These are phyloP conservation scores for Wallacemonas rigidus DNA, from an alignment of 208 protist genomes.

Conservation along the genomic window DNA sequence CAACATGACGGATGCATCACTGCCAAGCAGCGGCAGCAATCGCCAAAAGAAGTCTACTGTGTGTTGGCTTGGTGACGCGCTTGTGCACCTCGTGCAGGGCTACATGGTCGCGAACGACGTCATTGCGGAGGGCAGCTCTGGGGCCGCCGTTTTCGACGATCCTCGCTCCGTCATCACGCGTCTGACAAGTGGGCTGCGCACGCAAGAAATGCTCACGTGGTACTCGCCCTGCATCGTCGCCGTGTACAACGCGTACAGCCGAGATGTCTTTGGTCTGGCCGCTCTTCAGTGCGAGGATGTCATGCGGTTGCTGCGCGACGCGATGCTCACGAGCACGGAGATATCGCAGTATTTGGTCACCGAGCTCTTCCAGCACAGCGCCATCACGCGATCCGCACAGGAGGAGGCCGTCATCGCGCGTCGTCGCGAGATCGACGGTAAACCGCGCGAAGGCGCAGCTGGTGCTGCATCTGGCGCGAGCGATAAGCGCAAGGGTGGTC, in stretches of 20 bases:
- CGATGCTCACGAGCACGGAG: conserved; percentile 90
- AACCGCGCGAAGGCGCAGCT: conserved; percentile 30
- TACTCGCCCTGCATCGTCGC: conserved; percentile 63
- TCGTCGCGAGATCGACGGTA: conserved; percentile 62
- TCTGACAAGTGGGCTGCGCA: conserved; percentile 50
- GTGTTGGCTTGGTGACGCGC: conserved; percentile 50
- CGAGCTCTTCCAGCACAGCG: conserved; percentile 82
- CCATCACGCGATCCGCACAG: conserved; percentile 44
- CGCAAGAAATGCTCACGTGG: conserved; percentile 53
- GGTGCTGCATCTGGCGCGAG: conserved; percentile 18
- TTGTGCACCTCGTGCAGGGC: conserved; percentile 32
- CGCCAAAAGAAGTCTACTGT: conserved; percentile 4
- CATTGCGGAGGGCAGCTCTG: conserved; percentile 1
- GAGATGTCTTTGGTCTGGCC: conserved; percentile 61
- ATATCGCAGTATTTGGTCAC: conserved; percentile 81
- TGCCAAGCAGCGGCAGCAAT: background rate
- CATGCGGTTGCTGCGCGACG: conserved; percentile 78
- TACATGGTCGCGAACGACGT: conserved; percentile 11
- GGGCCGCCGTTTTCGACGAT: conserved; percentile 20
- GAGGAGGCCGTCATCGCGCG: conserved; percentile 53
- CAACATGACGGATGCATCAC: background rate
- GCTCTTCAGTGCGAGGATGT: conserved; percentile 74
- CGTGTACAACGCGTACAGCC: conserved; percentile 79
- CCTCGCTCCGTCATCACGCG: conserved; percentile 39
- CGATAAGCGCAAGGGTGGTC: conserved; percentile 30